Conservation (phyloP, 768 basidiomycete genomes). For the Suillus plorans region DNA sequence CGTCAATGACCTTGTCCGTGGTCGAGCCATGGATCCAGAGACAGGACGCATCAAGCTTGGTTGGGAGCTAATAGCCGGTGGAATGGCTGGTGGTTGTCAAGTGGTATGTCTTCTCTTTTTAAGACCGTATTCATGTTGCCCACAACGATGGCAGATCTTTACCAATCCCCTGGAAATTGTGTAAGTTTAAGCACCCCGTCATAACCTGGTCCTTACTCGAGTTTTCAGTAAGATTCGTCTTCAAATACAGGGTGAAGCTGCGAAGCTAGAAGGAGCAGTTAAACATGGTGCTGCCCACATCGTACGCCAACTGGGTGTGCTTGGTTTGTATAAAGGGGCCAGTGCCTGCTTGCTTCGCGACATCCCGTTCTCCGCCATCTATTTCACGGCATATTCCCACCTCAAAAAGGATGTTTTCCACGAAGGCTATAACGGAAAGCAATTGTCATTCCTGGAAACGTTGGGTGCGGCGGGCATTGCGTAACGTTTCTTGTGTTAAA, state of each 20-base stretch:
- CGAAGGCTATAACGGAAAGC: conserved; percentile 95
- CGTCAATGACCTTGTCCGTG: conserved; percentile 89
- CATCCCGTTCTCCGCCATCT: conserved; percentile 96
- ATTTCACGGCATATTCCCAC: conserved; percentile 87
- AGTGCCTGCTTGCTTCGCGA: conserved; percentile 92
- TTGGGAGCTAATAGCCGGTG: conserved; percentile 95
- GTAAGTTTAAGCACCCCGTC: conserved; percentile 42
- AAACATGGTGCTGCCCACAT: conserved; percentile 91
- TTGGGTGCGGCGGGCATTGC: conserved; percentile 78
- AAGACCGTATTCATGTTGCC: conserved; percentile 9
- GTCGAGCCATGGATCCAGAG: conserved; percentile 86
- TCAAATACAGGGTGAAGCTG: conserved; percentile 94
- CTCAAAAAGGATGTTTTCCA: conserved; percentile 92
- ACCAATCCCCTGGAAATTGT: conserved; percentile 97
- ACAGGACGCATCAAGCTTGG: conserved; percentile 89
- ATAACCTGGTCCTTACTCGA: conserved; percentile 1
- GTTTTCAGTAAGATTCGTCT: conserved; percentile 80
- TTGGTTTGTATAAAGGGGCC: conserved; percentile 93
- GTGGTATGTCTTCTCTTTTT: conserved; percentile 64
- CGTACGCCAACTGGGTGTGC: conserved; percentile 84
- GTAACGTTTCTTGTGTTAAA: conserved; percentile 45
- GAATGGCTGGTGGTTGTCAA: conserved; percentile 93
- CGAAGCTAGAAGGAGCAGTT: conserved; percentile 76
- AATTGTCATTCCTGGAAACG: conserved; percentile 87
- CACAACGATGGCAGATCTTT: conserved; percentile 63